Base-by-base conservation (phyloP, 495 filamentous ascomycete genomes). In the Jackrogersella multiformis region DNA sequence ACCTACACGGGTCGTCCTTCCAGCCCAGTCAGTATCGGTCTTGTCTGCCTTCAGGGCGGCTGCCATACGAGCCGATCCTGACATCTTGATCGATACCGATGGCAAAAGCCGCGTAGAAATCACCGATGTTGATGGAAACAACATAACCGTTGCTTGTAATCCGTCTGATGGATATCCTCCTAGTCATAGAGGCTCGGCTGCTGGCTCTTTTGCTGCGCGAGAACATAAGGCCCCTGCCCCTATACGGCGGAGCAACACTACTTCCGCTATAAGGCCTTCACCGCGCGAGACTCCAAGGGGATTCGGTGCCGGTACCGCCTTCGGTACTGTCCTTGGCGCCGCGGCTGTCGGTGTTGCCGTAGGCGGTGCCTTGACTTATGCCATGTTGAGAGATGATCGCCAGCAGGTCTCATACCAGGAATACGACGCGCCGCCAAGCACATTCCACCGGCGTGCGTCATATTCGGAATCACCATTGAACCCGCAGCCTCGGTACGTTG, bases 331-430 rank as follows among this genome's bases (percentile, higher is more conserved):
- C 18, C 81, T 96, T 4, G 92, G 91, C 20, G 65, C 65, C 2
- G 75, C 77, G n/a, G 83, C 93, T 32, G 85, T 92, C 5, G 92
- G 90, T 21, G 92, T 89, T 18, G 90, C 90, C 12, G 86, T 90
- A 2, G 92, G 90, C 49, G 90, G 89, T 12, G 89, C 88, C 0
- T 73, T 93, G 35, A 89, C 90, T 1, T 94, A 94, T 73, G 87
- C 89, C 34, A 88, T 91, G 79, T 79, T 83, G 57, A 87, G 82
- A 64, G 76, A 81, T 24, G 89, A 88, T 61, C 74, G 77, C 6
- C 75, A 80, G 35, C 81, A 73, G 30, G 71, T 73, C 72, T 68
- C 82, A 64, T 35, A 35, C 0, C 74, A 80, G 32, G 78, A 82
- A 1, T 79, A 70, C 56, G 79, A 79, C n/a, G n/a, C n/a, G 2